phyloP scores from a whole-genome alignment of 768 basidiomycete species.

The Suillus americanus region DNA sequence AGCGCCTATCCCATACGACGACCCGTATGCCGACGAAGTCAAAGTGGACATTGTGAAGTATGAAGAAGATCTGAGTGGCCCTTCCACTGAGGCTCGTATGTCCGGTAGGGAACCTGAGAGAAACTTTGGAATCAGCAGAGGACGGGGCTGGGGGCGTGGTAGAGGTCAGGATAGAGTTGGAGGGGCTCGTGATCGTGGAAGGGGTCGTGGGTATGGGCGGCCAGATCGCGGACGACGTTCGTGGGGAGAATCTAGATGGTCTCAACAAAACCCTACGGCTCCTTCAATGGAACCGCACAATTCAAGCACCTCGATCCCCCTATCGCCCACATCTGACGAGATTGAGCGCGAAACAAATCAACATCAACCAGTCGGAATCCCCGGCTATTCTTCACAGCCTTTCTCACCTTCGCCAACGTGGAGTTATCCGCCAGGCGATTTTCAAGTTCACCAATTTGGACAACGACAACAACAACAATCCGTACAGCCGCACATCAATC shows the following conservation, averaged over 20 bases:
- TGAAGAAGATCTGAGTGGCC: background rate
- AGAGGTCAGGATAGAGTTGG: conserved; percentile 30
- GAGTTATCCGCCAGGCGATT: conserved; percentile 12
- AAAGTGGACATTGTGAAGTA: conserved; percentile 23
- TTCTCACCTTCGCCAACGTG: conserved; percentile 13
- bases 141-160: conserved; percentile 38
- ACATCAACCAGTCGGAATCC: conserved; percentile 34
- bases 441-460: conserved; percentile 15
- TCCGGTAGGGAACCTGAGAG: background rate
- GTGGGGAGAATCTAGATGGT: conserved; percentile 21
- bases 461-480: conserved; percentile 29
- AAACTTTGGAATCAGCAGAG: conserved; percentile 12
- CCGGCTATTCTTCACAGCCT: conserved; percentile 16
- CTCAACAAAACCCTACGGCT: conserved; percentile 10
- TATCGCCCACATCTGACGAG: conserved; percentile 47
- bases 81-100: background rate
- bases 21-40: conserved; percentile 65
- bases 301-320: conserved; percentile 27
- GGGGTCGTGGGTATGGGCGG: conserved; percentile 32
- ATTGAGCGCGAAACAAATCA: conserved; percentile 46
- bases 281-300: conserved; percentile 31
- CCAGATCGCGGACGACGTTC: conserved; percentile 17
- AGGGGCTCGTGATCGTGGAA: conserved; percentile 24
- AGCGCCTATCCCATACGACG: conserved; percentile 72
- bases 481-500: conserved; percentile 85